A percentile compares a stretch with the other conserved stretches of the same genome.
Evolutionary conservation across 257 asterid species (phyloP).

Genomic region (Solanum chmielewskii): DNA sequence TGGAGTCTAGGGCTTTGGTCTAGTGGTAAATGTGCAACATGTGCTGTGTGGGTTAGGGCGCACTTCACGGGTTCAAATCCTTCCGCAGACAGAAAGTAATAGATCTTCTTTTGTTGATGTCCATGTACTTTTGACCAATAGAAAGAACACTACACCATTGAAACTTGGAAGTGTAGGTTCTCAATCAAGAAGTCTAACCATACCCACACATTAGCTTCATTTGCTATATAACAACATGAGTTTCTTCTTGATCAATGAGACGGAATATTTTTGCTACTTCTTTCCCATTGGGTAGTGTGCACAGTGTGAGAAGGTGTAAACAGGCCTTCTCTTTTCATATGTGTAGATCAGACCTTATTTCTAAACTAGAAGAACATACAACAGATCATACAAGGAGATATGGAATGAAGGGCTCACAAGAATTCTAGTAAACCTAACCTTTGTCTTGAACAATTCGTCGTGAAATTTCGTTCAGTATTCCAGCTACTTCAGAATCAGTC

Average conservation of each 20-base stretch:
- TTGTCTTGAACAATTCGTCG: conserved; percentile 76
- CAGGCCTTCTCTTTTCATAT: not conserved
- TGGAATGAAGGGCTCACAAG: not conserved
- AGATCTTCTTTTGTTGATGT: not conserved
- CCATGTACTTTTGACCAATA: not conserved
- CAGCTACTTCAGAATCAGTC: conserved; percentile 76
- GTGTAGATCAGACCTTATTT: not conserved
- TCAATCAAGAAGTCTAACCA: not conserved
- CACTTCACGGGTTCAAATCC: not conserved
- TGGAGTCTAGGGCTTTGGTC: not conserved
- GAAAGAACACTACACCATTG: not conserved
- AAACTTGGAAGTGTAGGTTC: not conserved
- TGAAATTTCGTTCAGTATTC: conserved; percentile 78
- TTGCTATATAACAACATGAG: not conserved
- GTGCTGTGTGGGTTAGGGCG: not conserved
- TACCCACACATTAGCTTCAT: not conserved
- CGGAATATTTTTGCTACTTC: not conserved
- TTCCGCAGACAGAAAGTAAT: not conserved
- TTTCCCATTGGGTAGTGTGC: not conserved
- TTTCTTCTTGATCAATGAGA: not conserved
- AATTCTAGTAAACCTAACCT: conserved; percentile 24
- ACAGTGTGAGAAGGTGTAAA: not conserved
- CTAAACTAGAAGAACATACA: not conserved
- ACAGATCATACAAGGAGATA: not conserved
- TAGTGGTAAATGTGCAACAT: not conserved